A percentile compares a stretch with the other conserved stretches of the same genome.
Conservation (phyloP, 805 yeast genomes). For the Cyberlindnera nakhonratchasimensis region DNA sequence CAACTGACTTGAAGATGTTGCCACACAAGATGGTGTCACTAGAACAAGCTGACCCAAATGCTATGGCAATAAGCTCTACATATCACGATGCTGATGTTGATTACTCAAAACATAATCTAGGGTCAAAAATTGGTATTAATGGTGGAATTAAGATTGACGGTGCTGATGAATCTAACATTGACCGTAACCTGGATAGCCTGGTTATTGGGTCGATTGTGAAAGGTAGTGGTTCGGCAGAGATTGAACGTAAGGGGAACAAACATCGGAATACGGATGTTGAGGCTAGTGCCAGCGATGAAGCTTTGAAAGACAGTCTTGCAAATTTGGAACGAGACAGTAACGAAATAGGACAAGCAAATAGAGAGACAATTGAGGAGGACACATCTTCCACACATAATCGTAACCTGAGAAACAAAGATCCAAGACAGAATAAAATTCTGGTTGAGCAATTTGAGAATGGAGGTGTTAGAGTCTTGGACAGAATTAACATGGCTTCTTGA, state of each 20-base stretch:
- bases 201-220: slow-evolving; percentile 18
- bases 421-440: slow-evolving; percentile 9
- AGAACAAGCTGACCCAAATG: background rate
- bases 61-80: background rate
- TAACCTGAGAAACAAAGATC: no score
- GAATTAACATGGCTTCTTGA: slow-evolving; percentile 15
- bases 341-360: background rate
- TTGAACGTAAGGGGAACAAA: background rate
- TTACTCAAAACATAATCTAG: slow-evolving; percentile 10
- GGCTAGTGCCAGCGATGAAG: no score
- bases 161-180: slow-evolving; percentile 14
- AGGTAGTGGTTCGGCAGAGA: background rate
- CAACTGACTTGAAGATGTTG: background rate
- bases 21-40: background rate
- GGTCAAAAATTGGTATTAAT: slow-evolving; percentile 1
- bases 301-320: no score
- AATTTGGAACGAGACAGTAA: background rate
- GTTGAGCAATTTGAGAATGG: slow-evolving; percentile 13
- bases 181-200: slow-evolving; percentile 16
- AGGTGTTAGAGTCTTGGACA: slow-evolving; percentile 18
- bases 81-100: slow-evolving; percentile 14
- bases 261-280: no score
- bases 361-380: no score
- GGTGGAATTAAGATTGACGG: slow-evolving; percentile 5
- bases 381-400: background rate